Conservation (phyloP, 2,329 filamentous ascomycete genomes). For the Sclerotiophoma versabilis region DNA sequence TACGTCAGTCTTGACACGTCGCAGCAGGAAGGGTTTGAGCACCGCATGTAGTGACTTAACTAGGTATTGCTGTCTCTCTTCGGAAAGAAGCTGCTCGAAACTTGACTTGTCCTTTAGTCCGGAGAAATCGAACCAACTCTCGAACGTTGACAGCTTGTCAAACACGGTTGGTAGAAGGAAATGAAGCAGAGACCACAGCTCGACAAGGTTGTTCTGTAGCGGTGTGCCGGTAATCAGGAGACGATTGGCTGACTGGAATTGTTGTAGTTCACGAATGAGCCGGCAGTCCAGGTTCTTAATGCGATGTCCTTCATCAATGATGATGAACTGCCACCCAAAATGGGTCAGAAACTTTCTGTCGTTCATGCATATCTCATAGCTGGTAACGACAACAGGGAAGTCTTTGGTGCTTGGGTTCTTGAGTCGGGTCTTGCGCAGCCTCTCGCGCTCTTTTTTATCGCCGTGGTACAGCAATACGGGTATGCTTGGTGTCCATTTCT, state of each 20-base stretch:
- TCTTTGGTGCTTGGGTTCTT: conserved; percentile 71
- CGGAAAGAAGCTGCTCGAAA: conserved; percentile 78
- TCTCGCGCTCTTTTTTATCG: conserved; percentile 75
- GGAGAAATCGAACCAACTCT: conserved; percentile 97
- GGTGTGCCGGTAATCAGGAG: conserved; percentile 95
- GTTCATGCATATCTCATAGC: conserved; percentile 94
- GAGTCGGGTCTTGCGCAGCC: conserved; percentile 76
- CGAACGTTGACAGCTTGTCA: conserved; percentile 89
- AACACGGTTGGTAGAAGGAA: conserved; percentile 94
- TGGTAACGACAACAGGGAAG: conserved; percentile 93
- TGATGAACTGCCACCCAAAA: conserved; percentile 96
- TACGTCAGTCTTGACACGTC: conserved; percentile 91
- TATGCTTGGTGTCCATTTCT: conserved; percentile 86
- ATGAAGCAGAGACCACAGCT: conserved; percentile 93
- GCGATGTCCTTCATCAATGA: conserved; percentile 96
- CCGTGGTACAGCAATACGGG: conserved; percentile 93
- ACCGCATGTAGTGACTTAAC: conserved; percentile 92
- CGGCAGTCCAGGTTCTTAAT: conserved; percentile 97
- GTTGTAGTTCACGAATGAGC: conserved; percentile 85
- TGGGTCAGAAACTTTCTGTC: conserved; percentile 82
- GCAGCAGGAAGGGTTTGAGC: conserved; percentile 85
- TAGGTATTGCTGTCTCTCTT: conserved; percentile 77
- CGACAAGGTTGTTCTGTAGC: conserved; percentile 92
- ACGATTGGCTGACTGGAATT: conserved; percentile 88
- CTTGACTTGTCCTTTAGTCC: conserved; percentile 84